Conservation (phyloP, 805 yeast species). For the Wickerhamiella brachini region DNA sequence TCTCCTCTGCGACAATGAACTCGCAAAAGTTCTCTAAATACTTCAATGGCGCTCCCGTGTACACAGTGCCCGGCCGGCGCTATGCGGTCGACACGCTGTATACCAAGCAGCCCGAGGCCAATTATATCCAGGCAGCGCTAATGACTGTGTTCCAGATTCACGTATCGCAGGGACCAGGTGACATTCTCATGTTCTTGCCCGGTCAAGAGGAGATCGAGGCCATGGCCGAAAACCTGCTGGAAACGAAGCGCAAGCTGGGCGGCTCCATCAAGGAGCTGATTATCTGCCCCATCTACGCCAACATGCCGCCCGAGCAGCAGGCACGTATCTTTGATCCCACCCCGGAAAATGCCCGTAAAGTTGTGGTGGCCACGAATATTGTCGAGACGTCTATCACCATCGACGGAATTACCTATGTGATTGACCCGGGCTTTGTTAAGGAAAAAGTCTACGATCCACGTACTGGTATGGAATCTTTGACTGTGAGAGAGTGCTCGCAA, state of each 20-base stretch:
- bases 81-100: slow-evolving; percentile 60
- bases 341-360: slow-evolving; percentile 69
- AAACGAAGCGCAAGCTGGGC: slow-evolving; percentile 53
- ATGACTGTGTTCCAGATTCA: slow-evolving; percentile 15
- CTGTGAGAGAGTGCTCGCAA: slow-evolving; percentile 75
- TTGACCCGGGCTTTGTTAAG: slow-evolving; percentile 92
- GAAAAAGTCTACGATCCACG: slow-evolving; percentile 78
- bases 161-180: slow-evolving; percentile 34
- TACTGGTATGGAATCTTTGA: slow-evolving; percentile 80
- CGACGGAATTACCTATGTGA: slow-evolving; percentile 81
- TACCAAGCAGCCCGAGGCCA: slow-evolving; percentile 6
- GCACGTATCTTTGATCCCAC: slow-evolving; percentile 80
- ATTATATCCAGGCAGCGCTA: slow-evolving; percentile 9
- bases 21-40: slow-evolving; percentile 70
- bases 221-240: slow-evolving; percentile 48
- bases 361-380: slow-evolving; percentile 86
- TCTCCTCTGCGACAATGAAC: slow-evolving; percentile 90
- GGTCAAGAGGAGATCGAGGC: slow-evolving; percentile 96
- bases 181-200: slow-evolving; percentile 72
- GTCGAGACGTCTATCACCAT: slow-evolving; percentile 96
- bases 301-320: slow-evolving; percentile 83
- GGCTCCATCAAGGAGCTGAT: slow-evolving; percentile 49
- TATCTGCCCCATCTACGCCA: slow-evolving; percentile 79
- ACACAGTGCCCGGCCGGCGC: slow-evolving; percentile 74
- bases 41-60: slow-evolving; percentile 69